Conservation (phyloP, 2,329 filamentous ascomycete genomes). For the Huntiella moniliformis region DNA sequence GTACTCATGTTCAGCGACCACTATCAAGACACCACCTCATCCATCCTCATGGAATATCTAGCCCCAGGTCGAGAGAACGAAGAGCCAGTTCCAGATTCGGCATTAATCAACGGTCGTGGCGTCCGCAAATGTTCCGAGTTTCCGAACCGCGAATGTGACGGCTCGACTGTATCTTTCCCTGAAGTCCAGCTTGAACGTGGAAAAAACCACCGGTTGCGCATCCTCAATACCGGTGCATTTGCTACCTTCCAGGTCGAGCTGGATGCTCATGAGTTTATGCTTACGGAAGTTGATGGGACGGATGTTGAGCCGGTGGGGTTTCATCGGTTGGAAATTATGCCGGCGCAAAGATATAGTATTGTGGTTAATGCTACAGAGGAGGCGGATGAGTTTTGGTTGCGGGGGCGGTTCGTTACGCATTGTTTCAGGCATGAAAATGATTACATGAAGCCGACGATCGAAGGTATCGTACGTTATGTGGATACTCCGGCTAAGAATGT, state of each 20-base stretch:
- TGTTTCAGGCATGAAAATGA: slow-evolving; percentile 21
- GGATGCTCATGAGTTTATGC: slow-evolving; percentile 43
- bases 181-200: slow-evolving; percentile 30
- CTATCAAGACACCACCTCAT: slow-evolving; percentile 41
- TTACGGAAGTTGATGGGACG: slow-evolving; percentile 55
- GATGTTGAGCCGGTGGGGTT: slow-evolving; percentile 41
- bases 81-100: slow-evolving; percentile 47
- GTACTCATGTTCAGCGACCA: slow-evolving; percentile 54
- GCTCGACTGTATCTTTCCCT: slow-evolving; percentile 20
- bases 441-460: slow-evolving; percentile 17
- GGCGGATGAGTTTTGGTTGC: slow-evolving; percentile 41
- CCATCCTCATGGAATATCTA: slow-evolving; percentile 35
- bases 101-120: slow-evolving; percentile 39
- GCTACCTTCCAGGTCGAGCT: slow-evolving; percentile 54
- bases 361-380: slow-evolving; percentile 41
- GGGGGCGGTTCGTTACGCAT: slow-evolving; percentile 29
- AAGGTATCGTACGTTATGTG: slow-evolving; percentile 18
- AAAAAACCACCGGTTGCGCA: slow-evolving; percentile 43
- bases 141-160: slow-evolving; percentile 26
- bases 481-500: neutral
- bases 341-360: slow-evolving; percentile 53
- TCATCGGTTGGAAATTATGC: slow-evolving; percentile 44
- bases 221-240: slow-evolving; percentile 53
- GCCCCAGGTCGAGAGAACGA: slow-evolving; percentile 33
- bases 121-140: slow-evolving; percentile 20